Evolutionary conservation across 2,329 filamentous ascomycete species (phyloP), one percentile per base, ranked within the genome.

Genomic region (Stachybotrys chartarum): DNA sequence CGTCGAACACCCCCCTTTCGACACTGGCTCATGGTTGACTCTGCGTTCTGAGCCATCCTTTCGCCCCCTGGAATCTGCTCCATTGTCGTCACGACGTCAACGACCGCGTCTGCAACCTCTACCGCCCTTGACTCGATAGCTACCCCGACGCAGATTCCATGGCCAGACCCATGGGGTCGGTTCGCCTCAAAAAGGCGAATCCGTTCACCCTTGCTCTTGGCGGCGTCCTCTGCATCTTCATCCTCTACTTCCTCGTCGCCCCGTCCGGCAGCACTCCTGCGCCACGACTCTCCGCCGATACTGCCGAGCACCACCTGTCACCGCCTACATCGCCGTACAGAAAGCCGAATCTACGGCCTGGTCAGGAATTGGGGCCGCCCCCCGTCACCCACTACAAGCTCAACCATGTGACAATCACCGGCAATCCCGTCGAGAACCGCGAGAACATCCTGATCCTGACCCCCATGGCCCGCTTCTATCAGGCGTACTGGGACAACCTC

Each of bases 401-500:
- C 74, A 97, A 97, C 79, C 92, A 93, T 73, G 83, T 97, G 63
- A 97, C 92, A 48, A 90, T 90, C 56, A 88, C 92, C 18, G 70
- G 80, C 53, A 81, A 88, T 60, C 90, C 94, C 1, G 77, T 91
- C 52, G 82, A 79, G 59, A 94, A 96, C 68, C 78, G 84, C 61
- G 94, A 99, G 76, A 88, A 87, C 53, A 81, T 99, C 57, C 85
- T 99, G 55, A 89, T 99, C 67, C 82, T 99, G 58, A 97, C 94
- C 1, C 94, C 94, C 10, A 86, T 99, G 74, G 88, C 91, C 35
- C 85, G 90, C 59, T 99, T 97, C 79, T 97, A 97, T 73, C 86
- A 89, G 64, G 86, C 82, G 63, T 99, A 97, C 77, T 99, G 94
- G 93, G 87, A 95, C 70, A 99, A 97, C 66, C 79, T 99, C 31